phyloP scores from a whole-genome alignment of 805 yeast genomes.

The Starmera quercuum region DNA sequence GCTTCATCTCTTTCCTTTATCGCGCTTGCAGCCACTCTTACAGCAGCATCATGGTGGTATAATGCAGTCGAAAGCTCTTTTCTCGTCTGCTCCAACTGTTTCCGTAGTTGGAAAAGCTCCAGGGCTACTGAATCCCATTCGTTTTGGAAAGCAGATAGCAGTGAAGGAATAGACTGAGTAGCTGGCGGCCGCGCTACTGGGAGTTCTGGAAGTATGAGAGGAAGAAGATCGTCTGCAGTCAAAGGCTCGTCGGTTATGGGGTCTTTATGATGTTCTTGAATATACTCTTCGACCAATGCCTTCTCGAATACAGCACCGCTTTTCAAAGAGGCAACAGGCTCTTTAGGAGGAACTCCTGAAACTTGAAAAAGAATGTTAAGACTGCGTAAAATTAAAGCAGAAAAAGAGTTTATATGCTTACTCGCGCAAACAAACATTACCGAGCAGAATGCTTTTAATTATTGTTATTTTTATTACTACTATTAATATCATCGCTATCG shows the following conservation, averaged over 20 bases:
- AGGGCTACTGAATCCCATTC: constrained; percentile 87
- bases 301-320: constrained; percentile 69
- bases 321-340: constrained; percentile 70
- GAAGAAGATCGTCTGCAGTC: constrained; percentile 48
- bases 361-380: constrained; percentile 21
- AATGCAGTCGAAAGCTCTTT: constrained; percentile 71
- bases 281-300: constrained; percentile 49
- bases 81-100: constrained; percentile 57
- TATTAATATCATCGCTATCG: too few relatives aligned
- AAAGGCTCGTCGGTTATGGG: constrained; percentile 68
- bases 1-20: constrained; percentile 74
- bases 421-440: background rate
- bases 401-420: background rate
- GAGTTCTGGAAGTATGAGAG: constrained; percentile 24
- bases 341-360: constrained; percentile 63
- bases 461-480: background rate
- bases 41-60: constrained; percentile 87
- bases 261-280: constrained; percentile 60
- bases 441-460: background rate
- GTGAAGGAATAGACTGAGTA: constrained; percentile 65
- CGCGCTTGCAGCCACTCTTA: constrained; percentile 71
- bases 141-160: constrained; percentile 68
- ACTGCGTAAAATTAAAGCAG: background rate
- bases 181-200: constrained; percentile 37
- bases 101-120: constrained; percentile 70